Evolutionary conservation across 306 rosid genomes (phyloP).

Genomic region (Corylus avellana): DNA sequence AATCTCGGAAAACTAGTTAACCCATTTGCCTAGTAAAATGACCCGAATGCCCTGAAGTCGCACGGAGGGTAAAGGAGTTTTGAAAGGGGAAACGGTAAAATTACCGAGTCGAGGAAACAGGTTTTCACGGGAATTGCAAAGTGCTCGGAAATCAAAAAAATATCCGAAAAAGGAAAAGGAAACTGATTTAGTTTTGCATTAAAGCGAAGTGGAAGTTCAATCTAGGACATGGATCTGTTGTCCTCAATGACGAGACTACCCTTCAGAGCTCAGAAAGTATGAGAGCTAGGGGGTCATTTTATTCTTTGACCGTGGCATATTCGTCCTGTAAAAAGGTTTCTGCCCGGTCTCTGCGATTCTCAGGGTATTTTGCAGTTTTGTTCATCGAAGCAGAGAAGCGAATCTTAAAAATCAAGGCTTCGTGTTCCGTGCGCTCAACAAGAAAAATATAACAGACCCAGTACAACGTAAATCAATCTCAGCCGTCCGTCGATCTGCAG

Average conservation of each 20-base stretch:
- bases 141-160: constrained; percentile 12
- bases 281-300: not conserved
- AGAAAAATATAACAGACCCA: constrained; percentile 16
- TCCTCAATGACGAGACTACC: constrained; percentile 17
- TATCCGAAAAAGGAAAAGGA: not conserved
- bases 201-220: constrained; percentile 15
- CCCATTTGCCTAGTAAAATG: not conserved
- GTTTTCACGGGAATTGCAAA: not conserved
- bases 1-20: constrained; percentile 30
- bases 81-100: not conserved
- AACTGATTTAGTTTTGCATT: constrained; percentile 30
- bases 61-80: not conserved
- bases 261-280: not conserved
- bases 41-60: not conserved
- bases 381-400: constrained; percentile 14
- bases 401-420: constrained; percentile 25
- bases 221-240: not conserved
- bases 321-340: not conserved
- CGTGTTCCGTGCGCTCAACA: constrained; percentile 17
- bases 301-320: not conserved
- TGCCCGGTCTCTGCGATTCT: not conserved
- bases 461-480: not conserved
- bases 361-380: constrained; percentile 16
- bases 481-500: not conserved
- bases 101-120: not conserved